phyloP scores from a whole-genome alignment of 257 asterid genomes.

The Primulina eburnea region DNA sequence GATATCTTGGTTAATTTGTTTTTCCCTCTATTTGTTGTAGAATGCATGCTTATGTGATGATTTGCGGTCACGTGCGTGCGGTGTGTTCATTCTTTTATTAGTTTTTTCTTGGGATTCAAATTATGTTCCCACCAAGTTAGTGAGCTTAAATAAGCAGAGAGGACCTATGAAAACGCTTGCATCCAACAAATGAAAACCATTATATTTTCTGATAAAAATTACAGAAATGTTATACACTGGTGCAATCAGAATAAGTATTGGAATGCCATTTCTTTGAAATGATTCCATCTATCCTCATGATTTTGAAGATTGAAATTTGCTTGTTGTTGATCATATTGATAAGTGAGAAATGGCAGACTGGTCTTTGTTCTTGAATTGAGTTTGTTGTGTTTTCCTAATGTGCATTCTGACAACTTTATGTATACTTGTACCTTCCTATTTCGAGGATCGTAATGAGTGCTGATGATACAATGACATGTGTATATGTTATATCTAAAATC shows the following conservation, averaged over 20 bases:
- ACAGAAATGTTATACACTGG: background rate
- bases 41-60: constrained; percentile 7
- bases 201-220: background rate
- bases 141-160: constrained; percentile 1
- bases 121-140: constrained; percentile 6
- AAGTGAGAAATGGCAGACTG: constrained; percentile 14
- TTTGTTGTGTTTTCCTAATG: background rate
- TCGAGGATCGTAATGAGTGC: background rate
- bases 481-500: constrained; percentile 9
- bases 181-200: background rate
- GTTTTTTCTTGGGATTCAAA: background rate
- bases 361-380: constrained; percentile 1
- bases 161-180: background rate
- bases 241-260: background rate
- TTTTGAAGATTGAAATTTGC: constrained; percentile 6
- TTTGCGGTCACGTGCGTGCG: background rate
- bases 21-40: background rate
- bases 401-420: background rate
- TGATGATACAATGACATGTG: background rate
- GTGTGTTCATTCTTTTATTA: background rate
- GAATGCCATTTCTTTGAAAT: background rate
- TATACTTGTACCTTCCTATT: background rate
- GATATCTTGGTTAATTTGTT: background rate
- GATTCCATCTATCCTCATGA: background rate
- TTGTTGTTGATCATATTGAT: background rate